Evolutionary conservation across 2,329 filamentous ascomycete genomes (phyloP), one percentile per base, ranked within the genome.

Genomic region (Rutstroemia sydowiana): DNA sequence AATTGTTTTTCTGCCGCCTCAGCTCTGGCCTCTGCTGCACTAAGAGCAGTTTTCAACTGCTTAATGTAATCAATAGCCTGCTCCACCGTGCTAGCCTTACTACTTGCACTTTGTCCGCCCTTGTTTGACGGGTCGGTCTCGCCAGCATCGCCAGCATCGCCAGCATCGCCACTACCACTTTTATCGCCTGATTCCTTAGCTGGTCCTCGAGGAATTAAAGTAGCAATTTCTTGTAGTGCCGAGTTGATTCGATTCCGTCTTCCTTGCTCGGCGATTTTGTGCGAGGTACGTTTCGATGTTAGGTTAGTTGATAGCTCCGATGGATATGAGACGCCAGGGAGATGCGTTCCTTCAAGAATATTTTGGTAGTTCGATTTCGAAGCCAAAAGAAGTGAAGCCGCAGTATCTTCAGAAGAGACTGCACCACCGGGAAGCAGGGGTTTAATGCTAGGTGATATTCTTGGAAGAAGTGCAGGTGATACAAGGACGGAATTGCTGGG

Each of bases 361-460:
- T 96, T 95, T 64, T 97, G 92, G 64, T 98, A 98, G 65, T 98
- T 98, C 2, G 92, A 97, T 68, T 97, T 97, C 14, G 88, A 89
- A 32, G 91, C 88, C 26, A 98, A 77, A 41, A 97, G 78, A 26
- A 89, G 77, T n/a, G 80, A 84, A 0, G 81, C 76, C 1, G 79
- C 76, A 59, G 82, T 78, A 58, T 83, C 80, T 1, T 51, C 41
- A 13, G 44, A 34, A 4, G 73, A 74, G 1, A 77, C 73, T 52
- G 75, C 70, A 3, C 75, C 67, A 9, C 70, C 75, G 18, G 90
- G 89, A 43, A 96, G 77, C 20, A 96, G 70, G 9, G 93, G 92
- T 66, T 95, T 95, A 68, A 98, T 95, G 67, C 82, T 95, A 3
- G 92, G 93, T 23, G 91, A 96, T 56, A 97, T 96, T 66, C 82